These are phyloP conservation scores for Marasmius fiardii DNA, from an alignment of 1,284 basidiomycete genomes.

Conservation along the genomic window DNA sequence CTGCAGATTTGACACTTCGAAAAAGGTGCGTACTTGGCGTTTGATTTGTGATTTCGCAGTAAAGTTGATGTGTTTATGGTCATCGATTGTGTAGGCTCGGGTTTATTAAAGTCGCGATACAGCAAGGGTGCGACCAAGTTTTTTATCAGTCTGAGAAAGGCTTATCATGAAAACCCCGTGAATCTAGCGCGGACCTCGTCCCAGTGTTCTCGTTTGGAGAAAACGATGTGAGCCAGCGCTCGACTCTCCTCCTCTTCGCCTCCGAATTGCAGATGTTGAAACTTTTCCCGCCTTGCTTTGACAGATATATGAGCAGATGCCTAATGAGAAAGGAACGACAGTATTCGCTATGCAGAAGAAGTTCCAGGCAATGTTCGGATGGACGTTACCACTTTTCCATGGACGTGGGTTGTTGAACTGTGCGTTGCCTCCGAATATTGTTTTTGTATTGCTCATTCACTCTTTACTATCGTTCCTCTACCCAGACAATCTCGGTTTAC, in stretches of 20 bases:
- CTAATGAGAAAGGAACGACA: constrained; percentile 91
- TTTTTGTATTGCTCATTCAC: too few relatives aligned
- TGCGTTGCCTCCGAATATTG: constrained; percentile 34
- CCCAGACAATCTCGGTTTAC: constrained; percentile 86
- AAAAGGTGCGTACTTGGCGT: constrained; percentile 48
- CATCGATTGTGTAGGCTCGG: constrained; percentile 54
- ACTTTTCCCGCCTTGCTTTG: background rate
- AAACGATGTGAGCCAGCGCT: constrained; percentile 75
- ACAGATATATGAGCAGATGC: constrained; percentile 94
- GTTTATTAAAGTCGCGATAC: constrained; percentile 96
- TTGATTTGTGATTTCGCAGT: background rate
- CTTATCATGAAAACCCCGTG: background rate
- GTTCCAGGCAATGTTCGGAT: constrained; percentile 91
- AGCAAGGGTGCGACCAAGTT: constrained; percentile 66
- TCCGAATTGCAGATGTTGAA: constrained; percentile 3
- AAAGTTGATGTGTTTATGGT: constrained; percentile 1
- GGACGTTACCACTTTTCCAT: constrained; percentile 95
- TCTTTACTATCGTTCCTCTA: too few relatives aligned
- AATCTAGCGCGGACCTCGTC: constrained; percentile 80
- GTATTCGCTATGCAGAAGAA: constrained; percentile 84
- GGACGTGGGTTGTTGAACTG: constrained; percentile 91
- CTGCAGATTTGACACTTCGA: constrained; percentile 88
- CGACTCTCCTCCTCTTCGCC: background rate
- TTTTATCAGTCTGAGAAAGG: background rate
- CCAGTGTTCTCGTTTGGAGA: constrained; percentile 98